Conservation (phyloP, 148 eudicot genomes). For the Selenicereus undatus region DNA sequence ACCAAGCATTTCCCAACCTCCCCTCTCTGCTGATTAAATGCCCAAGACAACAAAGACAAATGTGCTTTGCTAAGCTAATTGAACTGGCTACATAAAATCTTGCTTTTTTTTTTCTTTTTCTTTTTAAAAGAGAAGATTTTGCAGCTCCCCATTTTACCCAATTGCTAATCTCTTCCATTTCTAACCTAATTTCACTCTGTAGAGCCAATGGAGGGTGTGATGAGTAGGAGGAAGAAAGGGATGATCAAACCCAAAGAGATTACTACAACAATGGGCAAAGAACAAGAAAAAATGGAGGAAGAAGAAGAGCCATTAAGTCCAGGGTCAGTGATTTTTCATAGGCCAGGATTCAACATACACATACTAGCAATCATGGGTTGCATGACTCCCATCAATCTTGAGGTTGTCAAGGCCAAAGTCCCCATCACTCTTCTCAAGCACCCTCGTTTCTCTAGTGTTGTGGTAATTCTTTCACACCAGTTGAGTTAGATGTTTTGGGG, state of each 20-base stretch:
- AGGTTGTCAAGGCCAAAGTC: constrained; percentile 27
- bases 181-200: not conserved
- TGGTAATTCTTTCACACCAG: too few relatives aligned
- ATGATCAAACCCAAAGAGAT: constrained; percentile 38
- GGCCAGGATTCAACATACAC: constrained; percentile 32
- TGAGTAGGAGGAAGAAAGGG: constrained; percentile 35
- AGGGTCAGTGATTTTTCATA: constrained; percentile 35
- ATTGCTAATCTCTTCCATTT: not conserved
- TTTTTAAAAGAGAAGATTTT: not conserved
- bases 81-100: not conserved
- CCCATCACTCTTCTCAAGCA: constrained; percentile 38
- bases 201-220: constrained; percentile 21
- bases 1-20: not conserved
- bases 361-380: constrained; percentile 36
- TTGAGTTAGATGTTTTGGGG: not conserved
- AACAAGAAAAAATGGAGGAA: constrained; percentile 17
- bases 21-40: not conserved
- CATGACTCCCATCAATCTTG: constrained; percentile 23
- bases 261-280: constrained; percentile 4
- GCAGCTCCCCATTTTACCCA: not conserved
- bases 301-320: constrained; percentile 46
- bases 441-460: constrained; percentile 47
- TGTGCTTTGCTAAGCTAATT: constrained; percentile 23
- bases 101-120: not conserved
- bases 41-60: constrained; percentile 4